These are phyloP conservation scores for Tetrapyrgos nigripes DNA, from an alignment of 1,284 basidiomycete genomes.

Conservation along the genomic window DNA sequence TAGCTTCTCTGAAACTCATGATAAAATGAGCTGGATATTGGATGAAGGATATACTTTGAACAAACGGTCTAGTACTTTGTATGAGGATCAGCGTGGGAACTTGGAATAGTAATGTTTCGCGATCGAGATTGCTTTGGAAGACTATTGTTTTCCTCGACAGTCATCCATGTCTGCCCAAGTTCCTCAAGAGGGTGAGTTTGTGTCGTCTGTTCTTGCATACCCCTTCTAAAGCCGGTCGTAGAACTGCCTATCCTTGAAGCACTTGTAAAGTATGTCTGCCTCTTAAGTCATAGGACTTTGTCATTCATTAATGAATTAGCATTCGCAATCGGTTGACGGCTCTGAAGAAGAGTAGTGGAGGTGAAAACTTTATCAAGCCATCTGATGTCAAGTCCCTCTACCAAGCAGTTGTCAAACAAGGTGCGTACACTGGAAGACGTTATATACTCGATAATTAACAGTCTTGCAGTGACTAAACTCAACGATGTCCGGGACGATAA, in stretches of 20 bases:
- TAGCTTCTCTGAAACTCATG: no score
- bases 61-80: no score
- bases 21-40: no score
- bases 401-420: slow-evolving; percentile 94
- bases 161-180: slow-evolving; percentile 65
- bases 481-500: slow-evolving; percentile 90
- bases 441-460: slow-evolving; percentile 1
- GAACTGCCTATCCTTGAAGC: slow-evolving; percentile 95
- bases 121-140: neutral
- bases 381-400: slow-evolving; percentile 95
- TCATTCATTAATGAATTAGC: slow-evolving; percentile 49
- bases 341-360: slow-evolving; percentile 87
- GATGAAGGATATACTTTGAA: no score
- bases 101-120: slow-evolving; percentile 1
- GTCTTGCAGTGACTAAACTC: slow-evolving; percentile 83
- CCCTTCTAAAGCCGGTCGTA: slow-evolving; percentile 31
- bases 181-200: slow-evolving; percentile 71
- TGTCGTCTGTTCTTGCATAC: neutral
- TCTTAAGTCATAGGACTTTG: slow-evolving; percentile 13
- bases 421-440: slow-evolving; percentile 46
- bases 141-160: neutral
- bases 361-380: slow-evolving; percentile 88
- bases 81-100: neutral
- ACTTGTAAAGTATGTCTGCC: slow-evolving; percentile 80
- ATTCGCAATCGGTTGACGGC: slow-evolving; percentile 92